Conservation (phyloP, 1,284 basidiomycete species). For the Heterobasidion occidentale region DNA sequence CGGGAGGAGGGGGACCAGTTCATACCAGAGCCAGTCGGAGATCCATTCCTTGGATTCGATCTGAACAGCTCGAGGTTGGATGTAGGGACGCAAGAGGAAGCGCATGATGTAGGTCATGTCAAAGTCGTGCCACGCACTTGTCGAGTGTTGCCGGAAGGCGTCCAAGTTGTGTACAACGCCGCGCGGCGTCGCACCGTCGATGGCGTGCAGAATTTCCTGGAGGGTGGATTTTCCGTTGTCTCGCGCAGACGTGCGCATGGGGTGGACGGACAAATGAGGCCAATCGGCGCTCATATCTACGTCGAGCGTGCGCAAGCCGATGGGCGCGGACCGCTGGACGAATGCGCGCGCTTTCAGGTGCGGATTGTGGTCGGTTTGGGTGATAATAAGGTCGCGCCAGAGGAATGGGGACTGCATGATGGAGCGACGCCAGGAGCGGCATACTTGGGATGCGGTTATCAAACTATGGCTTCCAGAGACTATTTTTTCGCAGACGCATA, state of each 20-base stretch:
- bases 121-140: not conserved
- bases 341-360: not conserved
- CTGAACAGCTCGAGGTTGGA: not conserved
- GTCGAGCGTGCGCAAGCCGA: not conserved
- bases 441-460: not conserved
- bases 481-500: not conserved
- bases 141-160: not conserved
- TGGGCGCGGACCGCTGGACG: not conserved
- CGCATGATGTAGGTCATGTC: not conserved
- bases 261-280: not conserved
- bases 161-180: not conserved
- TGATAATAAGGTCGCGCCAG: not conserved
- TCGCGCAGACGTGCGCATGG: not conserved
- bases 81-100: not conserved
- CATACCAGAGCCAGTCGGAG: not conserved
- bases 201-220: not conserved
- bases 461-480: not conserved
- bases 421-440: not conserved
- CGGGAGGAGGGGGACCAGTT: not conserved
- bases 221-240: not conserved
- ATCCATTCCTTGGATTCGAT: not conserved
- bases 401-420: not conserved
- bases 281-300: not conserved
- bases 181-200: not conserved
- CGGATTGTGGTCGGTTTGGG: not conserved